Evolutionary conservation across 2,329 filamentous ascomycete genomes (phyloP), one percentile per base, ranked within the genome.

Genomic region (Cordyceps tenuipes): DNA sequence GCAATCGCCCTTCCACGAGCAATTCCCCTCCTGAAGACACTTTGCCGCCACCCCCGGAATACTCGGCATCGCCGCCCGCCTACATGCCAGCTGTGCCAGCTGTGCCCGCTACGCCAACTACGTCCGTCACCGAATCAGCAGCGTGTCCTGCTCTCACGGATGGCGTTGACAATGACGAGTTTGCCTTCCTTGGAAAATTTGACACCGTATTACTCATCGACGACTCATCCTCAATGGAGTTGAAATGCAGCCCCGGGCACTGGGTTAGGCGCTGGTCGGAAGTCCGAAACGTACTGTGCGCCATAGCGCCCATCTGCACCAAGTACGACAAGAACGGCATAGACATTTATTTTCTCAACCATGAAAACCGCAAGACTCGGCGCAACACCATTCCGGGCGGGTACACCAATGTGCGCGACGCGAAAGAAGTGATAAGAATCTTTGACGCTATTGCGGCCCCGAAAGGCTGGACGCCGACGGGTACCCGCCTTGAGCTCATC

Each of bases 181-280:
- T 90, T 69, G 81, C 85, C 2, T 96, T 96, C 70, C 84, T 97
- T 5, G 71, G 75, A 47, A 79, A 79, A 17, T 97, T 96, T 70
- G 91, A 97, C 74, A 97, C 91, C 36, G 75, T 93, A 60, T 92
- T 97, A 71, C 75, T 97, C 1, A 90, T 97, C 69, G 93, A 97
- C 70, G 93, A 97, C 76, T 91, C 87, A n/a, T 84, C 85, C 5
- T 92, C 88, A 66, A 97, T 97, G 93, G 6, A n/a, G n/a, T n/a
- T n/a, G n/a, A n/a, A n/a, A n/a, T n/a, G 26, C 10, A 3, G 29
- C 29, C 29, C 29, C 29, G 29, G 29, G 29, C 1, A 3, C 1
- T 5, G 7, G 29, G 29, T 8, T n/a, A 44, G 10, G 69, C 82
- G 80, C 23, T 97, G 93, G 93, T 72, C 75, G 13, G 89, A 97